Evolutionary conservation across 257 asterid genomes (phyloP).

Genomic region (Solanum chmielewskii): DNA sequence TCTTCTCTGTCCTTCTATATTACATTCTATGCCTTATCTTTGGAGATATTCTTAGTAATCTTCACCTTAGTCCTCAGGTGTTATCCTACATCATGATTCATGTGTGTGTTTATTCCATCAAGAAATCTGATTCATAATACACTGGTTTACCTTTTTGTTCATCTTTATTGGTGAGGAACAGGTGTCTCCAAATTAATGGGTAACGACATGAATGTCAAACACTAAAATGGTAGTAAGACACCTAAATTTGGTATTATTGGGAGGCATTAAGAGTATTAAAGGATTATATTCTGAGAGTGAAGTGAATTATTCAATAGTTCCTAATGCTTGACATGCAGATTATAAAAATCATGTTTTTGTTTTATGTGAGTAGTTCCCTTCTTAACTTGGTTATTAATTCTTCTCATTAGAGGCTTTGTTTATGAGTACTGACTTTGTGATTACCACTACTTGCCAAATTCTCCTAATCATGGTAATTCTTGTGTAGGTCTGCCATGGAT

Average conservation of each 20-base stretch:
- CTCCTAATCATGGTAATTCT: constrained; percentile 7
- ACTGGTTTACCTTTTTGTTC: not conserved
- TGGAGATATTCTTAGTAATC: not conserved
- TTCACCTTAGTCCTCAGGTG: not conserved
- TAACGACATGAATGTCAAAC: not conserved
- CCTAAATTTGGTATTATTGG: not conserved
- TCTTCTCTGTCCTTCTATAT: not conserved
- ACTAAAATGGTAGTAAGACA: not conserved
- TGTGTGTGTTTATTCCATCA: not conserved
- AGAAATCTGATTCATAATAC: not conserved
- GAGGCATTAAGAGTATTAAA: not conserved
- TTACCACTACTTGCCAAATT: not conserved
- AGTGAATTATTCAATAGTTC: not conserved
- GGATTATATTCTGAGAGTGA: not conserved
- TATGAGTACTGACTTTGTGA: not conserved
- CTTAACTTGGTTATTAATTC: not conserved
- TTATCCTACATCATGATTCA: not conserved
- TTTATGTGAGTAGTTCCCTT: not conserved
- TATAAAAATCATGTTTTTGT: not conserved
- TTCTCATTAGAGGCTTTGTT: not conserved
- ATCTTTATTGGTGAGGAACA: not conserved
- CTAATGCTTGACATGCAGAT: not conserved
- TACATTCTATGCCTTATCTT: not conserved
- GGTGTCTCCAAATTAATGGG: not conserved
- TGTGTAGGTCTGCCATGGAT: constrained; percentile 68